Evolutionary conservation across 306 rosid species (phyloP).

Genomic region (Arachis hypogaea): DNA sequence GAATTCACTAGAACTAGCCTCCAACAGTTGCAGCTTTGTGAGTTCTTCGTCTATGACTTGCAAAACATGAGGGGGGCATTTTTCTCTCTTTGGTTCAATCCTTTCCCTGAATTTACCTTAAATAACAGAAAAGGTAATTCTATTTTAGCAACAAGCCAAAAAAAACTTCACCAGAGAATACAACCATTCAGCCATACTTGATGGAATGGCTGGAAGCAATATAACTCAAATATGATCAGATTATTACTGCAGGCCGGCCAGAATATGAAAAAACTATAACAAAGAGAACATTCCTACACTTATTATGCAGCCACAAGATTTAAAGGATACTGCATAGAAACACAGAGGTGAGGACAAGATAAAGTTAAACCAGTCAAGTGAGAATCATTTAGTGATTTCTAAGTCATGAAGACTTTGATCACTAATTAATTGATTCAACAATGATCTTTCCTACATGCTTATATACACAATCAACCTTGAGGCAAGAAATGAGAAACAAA

Average conservation of each 20-base stretch:
- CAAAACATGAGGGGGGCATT: conserved; percentile 86
- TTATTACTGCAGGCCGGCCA: conserved; percentile 22
- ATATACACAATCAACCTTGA: conserved; percentile 15
- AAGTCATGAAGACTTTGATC: conserved; percentile 28
- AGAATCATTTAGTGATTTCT: conserved; percentile 21
- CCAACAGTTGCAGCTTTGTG: conserved; percentile 85
- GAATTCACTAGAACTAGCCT: conserved; percentile 98
- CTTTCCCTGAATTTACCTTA: conserved; percentile 93
- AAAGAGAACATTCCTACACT: conserved; percentile 23
- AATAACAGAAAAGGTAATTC: conserved; percentile 36
- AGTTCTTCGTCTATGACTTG: conserved; percentile 99
- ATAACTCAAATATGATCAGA: conserved; percentile 16
- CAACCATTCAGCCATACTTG: conserved; percentile 23
- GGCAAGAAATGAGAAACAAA: conserved; percentile 26
- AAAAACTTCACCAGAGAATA: conserved; percentile 9
- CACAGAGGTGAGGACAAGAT: conserved; percentile 4
- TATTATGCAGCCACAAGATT: background rate
- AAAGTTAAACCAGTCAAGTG: conserved; percentile 4
- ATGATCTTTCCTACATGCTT: conserved; percentile 1
- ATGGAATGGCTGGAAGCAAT: conserved; percentile 24
- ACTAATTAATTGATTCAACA: conserved; percentile 15
- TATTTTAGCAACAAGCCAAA: conserved; percentile 6
- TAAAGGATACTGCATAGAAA: conserved; percentile 3
- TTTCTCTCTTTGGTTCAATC: conserved; percentile 93
- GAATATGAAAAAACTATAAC: conserved; percentile 9